Evolutionary conservation across 2,329 filamentous ascomycete species (phyloP).

Genomic region (Neonectria punicea): DNA sequence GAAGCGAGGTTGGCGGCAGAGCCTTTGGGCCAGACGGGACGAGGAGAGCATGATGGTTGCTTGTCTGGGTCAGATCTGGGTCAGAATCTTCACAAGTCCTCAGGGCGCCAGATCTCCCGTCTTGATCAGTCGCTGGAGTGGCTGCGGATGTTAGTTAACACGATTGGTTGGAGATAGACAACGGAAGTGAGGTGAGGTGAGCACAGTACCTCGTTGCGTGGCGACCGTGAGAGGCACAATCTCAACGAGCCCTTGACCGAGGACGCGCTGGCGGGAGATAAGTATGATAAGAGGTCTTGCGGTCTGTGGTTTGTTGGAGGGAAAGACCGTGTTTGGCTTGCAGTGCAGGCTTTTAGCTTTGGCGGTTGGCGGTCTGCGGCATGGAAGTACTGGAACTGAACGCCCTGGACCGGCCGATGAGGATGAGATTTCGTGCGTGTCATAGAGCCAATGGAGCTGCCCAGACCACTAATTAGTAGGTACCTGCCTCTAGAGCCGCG

Average conservation of each 20-base stretch:
- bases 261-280: constrained; percentile 12
- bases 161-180: neutral
- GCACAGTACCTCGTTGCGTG: neutral
- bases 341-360: neutral
- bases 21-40: constrained; percentile 42
- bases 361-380: neutral
- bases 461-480: neutral
- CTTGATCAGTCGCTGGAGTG: constrained; percentile 9
- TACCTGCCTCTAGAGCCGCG: neutral
- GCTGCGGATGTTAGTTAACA: neutral
- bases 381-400: too few species aligned
- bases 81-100: neutral
- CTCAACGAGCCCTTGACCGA: constrained; percentile 14
- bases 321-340: constrained; percentile 1
- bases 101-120: constrained; percentile 3
- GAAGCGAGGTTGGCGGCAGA: constrained; percentile 39
- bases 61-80: neutral
- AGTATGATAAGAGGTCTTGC: neutral
- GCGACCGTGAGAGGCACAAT: constrained; percentile 4
- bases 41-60: constrained; percentile 39
- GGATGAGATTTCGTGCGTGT: neutral
- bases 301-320: neutral
- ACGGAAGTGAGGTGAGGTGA: neutral
- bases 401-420: too few species aligned
- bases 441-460: neutral